These are phyloP conservation scores for Cladophialophora chaetospira DNA, from an alignment of 2,329 filamentous ascomycete genomes.

Conservation along the genomic window DNA sequence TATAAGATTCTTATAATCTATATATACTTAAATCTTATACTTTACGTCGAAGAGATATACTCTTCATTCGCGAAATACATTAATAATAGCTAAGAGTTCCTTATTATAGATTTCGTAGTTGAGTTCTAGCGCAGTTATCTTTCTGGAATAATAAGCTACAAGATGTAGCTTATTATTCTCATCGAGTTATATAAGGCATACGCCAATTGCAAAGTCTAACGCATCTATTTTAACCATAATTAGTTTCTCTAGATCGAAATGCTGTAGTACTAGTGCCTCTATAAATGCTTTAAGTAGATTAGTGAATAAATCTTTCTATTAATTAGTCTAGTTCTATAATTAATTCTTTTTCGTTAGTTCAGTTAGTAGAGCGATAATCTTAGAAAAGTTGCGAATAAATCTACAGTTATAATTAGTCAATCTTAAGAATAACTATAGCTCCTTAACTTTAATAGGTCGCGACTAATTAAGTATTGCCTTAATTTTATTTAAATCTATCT, in stretches of 20 bases:
- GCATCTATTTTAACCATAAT: neutral
- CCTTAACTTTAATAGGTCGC: too few relatives aligned
- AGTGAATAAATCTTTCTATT: too few relatives aligned
- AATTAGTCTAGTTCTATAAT: neutral
- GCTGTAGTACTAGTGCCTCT: too few relatives aligned
- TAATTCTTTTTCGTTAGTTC: neutral
- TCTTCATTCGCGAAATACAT: constrained; percentile 21
- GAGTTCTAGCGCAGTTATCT: constrained; percentile 20
- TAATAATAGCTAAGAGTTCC: constrained; percentile 27
- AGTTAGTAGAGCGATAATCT: neutral
- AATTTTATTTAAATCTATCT: neutral
- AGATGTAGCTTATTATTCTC: neutral
- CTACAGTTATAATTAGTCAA: neutral
- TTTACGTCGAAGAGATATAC: constrained; percentile 19
- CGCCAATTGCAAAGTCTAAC: neutral
- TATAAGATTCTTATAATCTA: constrained; percentile 24
- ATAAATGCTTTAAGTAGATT: too few relatives aligned
- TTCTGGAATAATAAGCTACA: constrained; percentile 24
- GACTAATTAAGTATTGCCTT: neutral
- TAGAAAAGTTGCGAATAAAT: neutral
- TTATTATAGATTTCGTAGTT: constrained; percentile 26
- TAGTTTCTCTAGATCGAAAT: too few relatives aligned
- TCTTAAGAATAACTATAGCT: neutral
- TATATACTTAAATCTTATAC: constrained; percentile 15
- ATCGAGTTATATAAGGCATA: neutral